These are phyloP conservation scores for Cryptococcus jaspeensis DNA, from an alignment of 1,284 basidiomycete genomes.

Conservation along the genomic window DNA sequence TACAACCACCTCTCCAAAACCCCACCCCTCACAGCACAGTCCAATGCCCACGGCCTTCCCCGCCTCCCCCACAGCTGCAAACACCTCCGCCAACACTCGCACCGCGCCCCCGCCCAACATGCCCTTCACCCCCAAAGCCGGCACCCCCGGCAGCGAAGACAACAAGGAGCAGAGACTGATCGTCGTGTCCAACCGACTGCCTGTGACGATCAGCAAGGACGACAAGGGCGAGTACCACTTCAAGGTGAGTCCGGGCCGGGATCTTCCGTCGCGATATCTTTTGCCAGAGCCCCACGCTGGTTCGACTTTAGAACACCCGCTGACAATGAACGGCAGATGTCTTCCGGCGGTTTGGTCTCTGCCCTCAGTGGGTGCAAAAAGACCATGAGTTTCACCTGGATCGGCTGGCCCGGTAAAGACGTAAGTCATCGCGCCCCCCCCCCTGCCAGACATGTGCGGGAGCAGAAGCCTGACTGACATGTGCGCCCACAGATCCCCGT, in stretches of 20 bases:
- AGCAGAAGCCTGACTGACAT: conserved; percentile 31
- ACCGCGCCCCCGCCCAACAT: too few species aligned
- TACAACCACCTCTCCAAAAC: too few species aligned
- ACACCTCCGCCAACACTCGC: neutral
- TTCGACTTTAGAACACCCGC: neutral
- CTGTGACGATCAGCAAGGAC: conserved; percentile 88
- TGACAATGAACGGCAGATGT: conserved; percentile 59
- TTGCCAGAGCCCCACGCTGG: neutral
- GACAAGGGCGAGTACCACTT: conserved; percentile 85
- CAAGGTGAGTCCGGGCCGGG: conserved; percentile 55
- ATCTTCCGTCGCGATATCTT: neutral
- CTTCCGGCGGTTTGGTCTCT: conserved; percentile 89
- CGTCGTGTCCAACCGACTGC: conserved; percentile 93
- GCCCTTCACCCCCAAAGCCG: neutral
- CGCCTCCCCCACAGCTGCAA: neutral
- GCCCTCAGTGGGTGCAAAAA: conserved; percentile 95
- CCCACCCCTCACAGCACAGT: too few species aligned
- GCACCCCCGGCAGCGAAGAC: neutral
- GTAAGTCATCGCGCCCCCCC: conserved; percentile 40
- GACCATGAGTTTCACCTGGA: conserved; percentile 93
- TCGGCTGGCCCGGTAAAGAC: conserved; percentile 67
- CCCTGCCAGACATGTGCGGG: too few species aligned
- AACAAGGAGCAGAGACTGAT: conserved; percentile 68
- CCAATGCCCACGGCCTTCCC: neutral
- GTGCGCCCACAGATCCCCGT: conserved; percentile 69